Evolutionary conservation across 306 rosid genomes (phyloP).

Genomic region (Citrullus mucosospermus): DNA sequence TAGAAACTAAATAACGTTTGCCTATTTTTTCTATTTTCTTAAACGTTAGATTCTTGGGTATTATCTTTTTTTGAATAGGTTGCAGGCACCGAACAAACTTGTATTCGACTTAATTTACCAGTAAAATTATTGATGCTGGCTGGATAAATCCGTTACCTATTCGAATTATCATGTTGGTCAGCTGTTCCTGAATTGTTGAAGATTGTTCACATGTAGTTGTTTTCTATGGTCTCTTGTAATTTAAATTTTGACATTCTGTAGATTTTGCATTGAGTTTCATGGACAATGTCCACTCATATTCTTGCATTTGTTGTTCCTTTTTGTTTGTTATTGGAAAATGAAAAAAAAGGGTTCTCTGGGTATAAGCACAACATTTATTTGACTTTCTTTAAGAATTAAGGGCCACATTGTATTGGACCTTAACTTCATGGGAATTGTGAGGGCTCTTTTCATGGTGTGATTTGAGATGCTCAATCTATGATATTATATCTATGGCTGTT

Average conservation of each 20-base stretch:
- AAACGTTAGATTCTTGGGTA: not conserved
- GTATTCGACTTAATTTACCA: not conserved
- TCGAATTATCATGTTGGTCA: not conserved
- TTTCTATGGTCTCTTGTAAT: not conserved
- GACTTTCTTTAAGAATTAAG: not conserved
- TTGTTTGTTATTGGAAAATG: not conserved
- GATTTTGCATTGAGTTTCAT: not conserved
- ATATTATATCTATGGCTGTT: not conserved
- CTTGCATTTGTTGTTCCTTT: not conserved
- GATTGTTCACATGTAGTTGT: not conserved
- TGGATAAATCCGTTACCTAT: not conserved
- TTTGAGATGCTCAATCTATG: not conserved
- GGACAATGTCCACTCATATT: not conserved
- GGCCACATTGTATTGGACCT: not conserved
- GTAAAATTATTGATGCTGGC: not conserved
- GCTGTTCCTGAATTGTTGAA: not conserved
- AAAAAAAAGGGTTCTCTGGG: not conserved
- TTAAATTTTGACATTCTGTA: not conserved
- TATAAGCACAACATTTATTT: not conserved
- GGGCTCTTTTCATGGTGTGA: not conserved
- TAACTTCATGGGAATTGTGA: not conserved
- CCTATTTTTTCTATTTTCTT: not conserved
- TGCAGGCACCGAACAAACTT: not conserved
- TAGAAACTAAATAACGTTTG: not conserved
- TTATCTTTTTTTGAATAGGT: not conserved